Conservation (phyloP, 1,139 yeast species). For the Suhomyces wounanorum region DNA sequence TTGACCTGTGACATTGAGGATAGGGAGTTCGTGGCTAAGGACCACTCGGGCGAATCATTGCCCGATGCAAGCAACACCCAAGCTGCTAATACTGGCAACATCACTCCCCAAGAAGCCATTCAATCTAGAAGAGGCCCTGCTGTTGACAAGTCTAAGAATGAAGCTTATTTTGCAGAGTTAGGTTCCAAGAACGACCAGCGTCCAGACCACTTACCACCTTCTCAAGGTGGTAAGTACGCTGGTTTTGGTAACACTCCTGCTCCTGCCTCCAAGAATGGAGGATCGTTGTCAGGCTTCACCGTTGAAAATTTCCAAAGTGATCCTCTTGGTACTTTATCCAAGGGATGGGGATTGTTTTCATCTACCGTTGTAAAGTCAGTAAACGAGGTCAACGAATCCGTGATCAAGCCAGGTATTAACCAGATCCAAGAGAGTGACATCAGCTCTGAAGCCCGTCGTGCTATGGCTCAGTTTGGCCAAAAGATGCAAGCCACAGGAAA, state of each 20-base stretch:
- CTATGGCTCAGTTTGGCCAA: constrained; percentile 95
- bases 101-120: constrained; percentile 34
- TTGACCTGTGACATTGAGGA: constrained; percentile 78
- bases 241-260: constrained; percentile 88
- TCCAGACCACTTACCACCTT: constrained; percentile 83
- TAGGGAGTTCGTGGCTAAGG: constrained; percentile 65
- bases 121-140: constrained; percentile 44
- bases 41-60: constrained; percentile 55
- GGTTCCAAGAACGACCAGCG: constrained; percentile 73
- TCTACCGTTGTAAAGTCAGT: constrained; percentile 80
- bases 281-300: constrained; percentile 57
- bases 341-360: constrained; percentile 94
- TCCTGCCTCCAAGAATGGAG: constrained; percentile 34
- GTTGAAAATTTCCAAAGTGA: constrained; percentile 79
- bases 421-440: constrained; percentile 81
- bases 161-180: constrained; percentile 75
- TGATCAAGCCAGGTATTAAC: constrained; percentile 84
- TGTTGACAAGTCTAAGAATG: constrained; percentile 62
- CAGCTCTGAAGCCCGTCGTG: constrained; percentile 78
- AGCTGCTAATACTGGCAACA: constrained; percentile 20
- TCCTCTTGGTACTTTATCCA: constrained; percentile 83
- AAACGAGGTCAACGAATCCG: constrained; percentile 81
- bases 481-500: constrained; percentile 87
- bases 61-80: constrained; percentile 29
- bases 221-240: constrained; percentile 89